Evolutionary conservation across 805 yeast species (phyloP), one percentile per base, ranked within the genome.

Genomic region (Teunomyces gatunensis): DNA sequence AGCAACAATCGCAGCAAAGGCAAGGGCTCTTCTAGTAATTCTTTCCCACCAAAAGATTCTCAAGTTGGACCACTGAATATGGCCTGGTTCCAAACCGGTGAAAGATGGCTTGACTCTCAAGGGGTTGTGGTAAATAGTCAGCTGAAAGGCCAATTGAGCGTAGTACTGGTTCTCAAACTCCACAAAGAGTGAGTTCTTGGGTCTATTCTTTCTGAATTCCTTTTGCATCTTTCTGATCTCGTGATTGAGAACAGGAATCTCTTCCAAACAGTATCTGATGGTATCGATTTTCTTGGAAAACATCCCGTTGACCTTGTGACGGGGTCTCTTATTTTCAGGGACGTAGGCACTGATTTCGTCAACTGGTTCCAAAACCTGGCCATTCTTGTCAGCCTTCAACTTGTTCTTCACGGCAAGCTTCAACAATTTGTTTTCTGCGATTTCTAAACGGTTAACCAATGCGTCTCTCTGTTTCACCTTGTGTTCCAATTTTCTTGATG

Each of bases 31-130:
- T 69, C 92, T 75, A 10, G 72, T 68, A 15, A 84, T 61, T 57
- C 83, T 69, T 65, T 87, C 95, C 86, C 89, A 85, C 91, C 94
- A 87, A 56, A 81, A 81, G 65, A 87, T 63, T 61, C 94, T 75
- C 80, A 86, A 71, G 63, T 87, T 87, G 44, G 79, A 63, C 94
- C 94, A 87, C 50, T 76, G 67, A 39, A 87, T 69, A 58, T 85
- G 85, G 0, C 58, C 65, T 1, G 91, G 88, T 48, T 78, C 83
- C 44, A 84, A 64, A 33, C 91, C 91, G 42, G 79, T 75, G 54
- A 71, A 75, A 13, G 78, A 75, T 3, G 90, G 89, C 18, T 66
- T 55, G 76, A 86, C 73, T 54, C 80, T 75, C 52, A 85, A 64
- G 0, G 94, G 89, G 40, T 72, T 75, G 63, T 86, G 91, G 57